Base-by-base conservation (phyloP, 2,329 filamentous ascomycete species). In the Elsinoe perseae region DNA sequence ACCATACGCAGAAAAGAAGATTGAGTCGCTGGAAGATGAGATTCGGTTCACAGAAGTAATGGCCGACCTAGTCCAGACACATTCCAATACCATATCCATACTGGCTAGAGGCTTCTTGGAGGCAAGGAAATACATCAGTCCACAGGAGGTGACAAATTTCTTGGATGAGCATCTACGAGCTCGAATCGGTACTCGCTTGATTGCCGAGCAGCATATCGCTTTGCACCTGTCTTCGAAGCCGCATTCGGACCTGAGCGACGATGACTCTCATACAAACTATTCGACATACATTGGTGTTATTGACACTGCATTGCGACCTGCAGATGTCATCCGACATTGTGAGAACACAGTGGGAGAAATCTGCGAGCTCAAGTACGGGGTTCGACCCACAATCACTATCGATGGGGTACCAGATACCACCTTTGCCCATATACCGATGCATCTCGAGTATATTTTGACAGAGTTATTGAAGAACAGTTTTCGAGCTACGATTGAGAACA, bases 381-480 rank as follows among this genome's bases (percentile, higher is more conserved):
- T 95, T 1, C 82, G 93, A 0, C 93, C 93, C 0, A 80, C 79
- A 1, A 79, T 95, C 65, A 74, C 85, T 46, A 86, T 98, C 64
- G 87, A 91, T 62, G 93, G 93, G 61, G 86, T 95, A 68, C 84
- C 87, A 0, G 84, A 87, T 53, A 89, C 91, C n/a, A 85, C 84
- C 0, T 95, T 98, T 67, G 90, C 92, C 18, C 93, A 95, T 66
- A 85, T 98, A 7, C 93, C 93, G 12, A 93, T 95, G 69, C 93
- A 98, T 70, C 80, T 98, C 21, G 92, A 97, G 72, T 98, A 98
- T 70, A 96, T 98, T 61, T 82, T 96, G 61, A 98, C 92, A 0
- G 93, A 98, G 71, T 79, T 98, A 1, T 80, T 98, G 58, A 98
- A 98, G 72, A 98, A 98, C 67, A 89, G 91, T 1, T 98, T 97